Base-by-base conservation (phyloP, 1,284 basidiomycete species). In the Thecaphora frezii region DNA sequence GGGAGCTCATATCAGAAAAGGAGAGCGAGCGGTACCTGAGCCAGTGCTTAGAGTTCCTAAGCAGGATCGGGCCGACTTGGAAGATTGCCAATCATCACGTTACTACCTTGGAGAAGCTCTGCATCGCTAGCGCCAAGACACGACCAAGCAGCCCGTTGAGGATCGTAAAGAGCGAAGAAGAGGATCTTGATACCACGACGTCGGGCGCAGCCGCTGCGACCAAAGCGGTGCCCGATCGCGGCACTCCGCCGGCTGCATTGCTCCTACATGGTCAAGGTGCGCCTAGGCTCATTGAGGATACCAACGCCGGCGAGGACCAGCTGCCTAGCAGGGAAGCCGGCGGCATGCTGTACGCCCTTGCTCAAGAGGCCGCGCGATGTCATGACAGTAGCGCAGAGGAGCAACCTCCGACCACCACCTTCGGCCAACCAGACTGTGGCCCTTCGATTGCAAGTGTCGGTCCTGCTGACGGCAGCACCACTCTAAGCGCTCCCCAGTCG, bases 61-160 rank as follows among this genome's bases (percentile, higher is more conserved):
- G 57, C 40, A 49, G 62, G 5, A 66, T 69, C 44, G 54, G 58
- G 16, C 58, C 52, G 9, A 69, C 66, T 3, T 69, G 66, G 66
- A 41, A 57, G 49, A 62, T 55, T 26, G 66, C 66, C 9, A 56
- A 49, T 25, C 57, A 69, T 30, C 66, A 69, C 45, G 63, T 69
- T 16, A 45, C 45, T 1, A 65, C 66, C n/a, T 46, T 69, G 4
- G 44, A 57, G 10, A 51, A 53, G 16, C 19, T 69, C 22, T 58
- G 59, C 42, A 48, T 59, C 26, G 63, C 58, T 14, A 66, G 66
- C 44, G 66, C 56, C 9, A 2, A 48, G 62, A 25, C 56, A 47
- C 4, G 9, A 19, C 23, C 58, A 45, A 18, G 48, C 56, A 16
- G n/a, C 54, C 2, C 33, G 40, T n/a, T 28, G 28, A 18, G 5